Base-by-base conservation (phyloP, 345 rosid species). In the Citrus inodora region DNA sequence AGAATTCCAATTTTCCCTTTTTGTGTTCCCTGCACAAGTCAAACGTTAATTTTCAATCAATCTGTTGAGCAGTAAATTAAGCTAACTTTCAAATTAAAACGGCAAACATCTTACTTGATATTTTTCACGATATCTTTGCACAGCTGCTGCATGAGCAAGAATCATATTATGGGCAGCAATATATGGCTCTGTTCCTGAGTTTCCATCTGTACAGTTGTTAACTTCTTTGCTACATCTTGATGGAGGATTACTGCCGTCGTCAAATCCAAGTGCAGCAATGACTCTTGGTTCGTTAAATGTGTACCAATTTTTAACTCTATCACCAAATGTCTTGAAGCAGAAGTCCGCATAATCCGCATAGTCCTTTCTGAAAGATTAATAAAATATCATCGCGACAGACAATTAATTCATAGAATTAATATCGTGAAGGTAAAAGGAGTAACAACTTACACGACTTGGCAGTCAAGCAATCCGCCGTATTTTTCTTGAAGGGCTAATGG, bases 231-330 rank as follows among this genome's bases (percentile, higher is more conserved):
- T 88, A 71, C 95, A 91, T 64, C 95, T 81, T 16, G 76, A 82
- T 8, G 95, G 92, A 42, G 95, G 91, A 79, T 81, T 85, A 13
- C 30, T 2, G 2, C 95, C 95, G 53, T 65, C 84, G 76, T 87
- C 92, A 74, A 79, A 91, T 2, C 93, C 95, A 32, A 89, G 87
- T 16, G 89, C 89, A 66, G 95, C 90, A 58, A 87, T 71, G 3
- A 89, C 78, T 76, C 91, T 84, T 1, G 93, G 95, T 74, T 91
- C 93, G 30, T 91, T 91, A 55, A 90, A 87, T 53, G 95, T 90
- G 75, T 86, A 82, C 95, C 92, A 91, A 60, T 90, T 90, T 82
- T 90, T 91, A 25, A 90, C 92, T 67, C 92, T 72, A 63, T 90
- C 93, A 3, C 93, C 93, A 64, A 83, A 91, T 30, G 83, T 72